A percentile compares a stretch with the other conserved stretches of the same genome.
Evolutionary conservation across 441 rosid species (phyloP).

Genomic region (Metrosideros polymorpha): DNA sequence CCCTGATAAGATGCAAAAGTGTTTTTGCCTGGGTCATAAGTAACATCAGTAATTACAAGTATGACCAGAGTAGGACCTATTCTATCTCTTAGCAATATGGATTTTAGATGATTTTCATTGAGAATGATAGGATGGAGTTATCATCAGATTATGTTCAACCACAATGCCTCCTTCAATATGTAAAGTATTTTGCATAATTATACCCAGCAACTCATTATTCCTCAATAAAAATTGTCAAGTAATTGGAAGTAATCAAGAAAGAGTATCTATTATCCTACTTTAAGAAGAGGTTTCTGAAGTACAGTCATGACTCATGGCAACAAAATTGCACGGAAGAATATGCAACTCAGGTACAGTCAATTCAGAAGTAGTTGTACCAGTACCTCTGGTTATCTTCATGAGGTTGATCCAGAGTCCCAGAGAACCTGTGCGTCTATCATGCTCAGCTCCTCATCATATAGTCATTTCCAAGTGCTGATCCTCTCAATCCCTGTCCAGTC

Average conservation of each 20-base stretch:
- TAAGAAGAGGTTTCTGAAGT: neutral
- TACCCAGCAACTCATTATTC: neutral
- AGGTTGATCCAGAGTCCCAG: constrained; percentile 29
- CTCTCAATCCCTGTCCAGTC: constrained; percentile 52
- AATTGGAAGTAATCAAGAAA: neutral
- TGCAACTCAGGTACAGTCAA: neutral
- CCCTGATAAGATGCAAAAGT: no score
- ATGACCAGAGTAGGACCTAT: no score
- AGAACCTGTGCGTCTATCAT: constrained; percentile 67
- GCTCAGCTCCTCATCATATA: constrained; percentile 56
- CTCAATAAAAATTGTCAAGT: neutral
- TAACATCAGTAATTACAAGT: no score
- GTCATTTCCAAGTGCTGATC: constrained; percentile 78
- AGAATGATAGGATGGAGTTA: neutral
- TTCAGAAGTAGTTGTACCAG: neutral
- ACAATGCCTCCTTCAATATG: neutral
- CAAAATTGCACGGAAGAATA: neutral
- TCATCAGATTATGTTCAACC: neutral
- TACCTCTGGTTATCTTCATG: neutral
- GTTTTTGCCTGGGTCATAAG: no score
- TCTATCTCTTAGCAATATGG: no score
- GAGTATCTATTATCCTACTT: neutral
- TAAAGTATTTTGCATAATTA: neutral
- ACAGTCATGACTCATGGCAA: neutral
- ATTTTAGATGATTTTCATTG: neutral